Conservation (phyloP, 2,329 filamentous ascomycete species). For the Dothideomycetes sp. region DNA sequence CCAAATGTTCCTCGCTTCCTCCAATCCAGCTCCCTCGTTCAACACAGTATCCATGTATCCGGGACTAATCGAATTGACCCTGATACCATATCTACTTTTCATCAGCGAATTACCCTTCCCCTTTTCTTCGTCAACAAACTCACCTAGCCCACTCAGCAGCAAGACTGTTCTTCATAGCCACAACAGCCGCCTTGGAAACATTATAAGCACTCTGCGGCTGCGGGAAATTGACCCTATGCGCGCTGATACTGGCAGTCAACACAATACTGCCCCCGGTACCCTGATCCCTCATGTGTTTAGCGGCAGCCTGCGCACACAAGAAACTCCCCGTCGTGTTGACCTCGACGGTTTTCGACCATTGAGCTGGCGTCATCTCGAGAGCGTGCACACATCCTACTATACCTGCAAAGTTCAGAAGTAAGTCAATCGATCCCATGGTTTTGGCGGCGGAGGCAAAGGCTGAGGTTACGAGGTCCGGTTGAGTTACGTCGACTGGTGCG, state of each 20-base stretch:
- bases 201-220: conserved; percentile 56
- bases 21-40: conserved; percentile 40
- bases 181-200: conserved; percentile 57
- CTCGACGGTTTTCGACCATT: conserved; percentile 58
- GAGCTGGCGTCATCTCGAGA: conserved; percentile 46
- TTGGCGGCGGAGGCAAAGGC: conserved; percentile 34
- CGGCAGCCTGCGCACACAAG: conserved; percentile 58
- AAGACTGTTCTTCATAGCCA: conserved; percentile 54
- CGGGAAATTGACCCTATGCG: conserved; percentile 60
- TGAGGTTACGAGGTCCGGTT: conserved; percentile 37
- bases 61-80: conserved; percentile 61
- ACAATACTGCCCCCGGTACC: conserved; percentile 52
- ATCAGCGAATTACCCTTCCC: conserved; percentile 17
- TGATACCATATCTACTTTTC: conserved; percentile 48
- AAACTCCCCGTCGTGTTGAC: conserved; percentile 66
- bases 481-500: conserved; percentile 51
- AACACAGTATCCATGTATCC: conserved; percentile 72
- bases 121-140: not conserved
- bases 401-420: conserved; percentile 58
- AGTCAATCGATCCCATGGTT: conserved; percentile 44
- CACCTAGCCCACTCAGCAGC: conserved; percentile 62
- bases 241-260: conserved; percentile 60
- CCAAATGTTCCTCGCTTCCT: conserved; percentile 27
- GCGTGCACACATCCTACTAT: conserved; percentile 56
- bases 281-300: conserved; percentile 44